phyloP scores from a whole-genome alignment of 768 basidiomycete genomes.

The Boletus vinaceobasis region DNA sequence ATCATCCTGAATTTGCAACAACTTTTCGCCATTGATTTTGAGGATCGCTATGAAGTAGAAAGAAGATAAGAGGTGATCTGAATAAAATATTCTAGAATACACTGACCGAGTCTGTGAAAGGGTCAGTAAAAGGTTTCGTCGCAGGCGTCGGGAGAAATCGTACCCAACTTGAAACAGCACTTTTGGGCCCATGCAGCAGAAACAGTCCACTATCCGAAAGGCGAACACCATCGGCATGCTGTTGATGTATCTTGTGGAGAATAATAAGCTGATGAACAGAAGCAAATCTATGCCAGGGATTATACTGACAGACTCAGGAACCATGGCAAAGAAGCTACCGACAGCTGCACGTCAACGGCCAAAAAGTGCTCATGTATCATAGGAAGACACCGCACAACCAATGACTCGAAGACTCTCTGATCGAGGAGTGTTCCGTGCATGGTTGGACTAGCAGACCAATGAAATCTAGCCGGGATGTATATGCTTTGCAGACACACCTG shows the following conservation, averaged over 20 bases:
- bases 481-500: slow-evolving; percentile 48
- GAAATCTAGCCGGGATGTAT: background rate
- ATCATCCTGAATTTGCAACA: slow-evolving; percentile 93
- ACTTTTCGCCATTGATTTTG: slow-evolving; percentile 93
- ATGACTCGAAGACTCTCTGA: slow-evolving; percentile 94
- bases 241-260: slow-evolving; percentile 67
- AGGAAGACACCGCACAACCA: slow-evolving; percentile 85
- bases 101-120: slow-evolving; percentile 53
- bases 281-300: slow-evolving; percentile 13
- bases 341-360: slow-evolving; percentile 90
- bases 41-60: slow-evolving; percentile 67
- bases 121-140: slow-evolving; percentile 7
- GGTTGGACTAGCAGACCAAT: slow-evolving; percentile 61
- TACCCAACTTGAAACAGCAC: slow-evolving; percentile 98
- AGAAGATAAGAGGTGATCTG: slow-evolving; percentile 10
- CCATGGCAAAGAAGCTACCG: slow-evolving; percentile 96
- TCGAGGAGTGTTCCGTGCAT: slow-evolving; percentile 99
- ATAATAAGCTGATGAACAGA: background rate
- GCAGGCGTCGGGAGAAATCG: slow-evolving; percentile 8
- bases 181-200: slow-evolving; percentile 98
- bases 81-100: background rate
- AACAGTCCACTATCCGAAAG: slow-evolving; percentile 95
- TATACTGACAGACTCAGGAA: slow-evolving; percentile 87
- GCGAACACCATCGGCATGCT: slow-evolving; percentile 98
- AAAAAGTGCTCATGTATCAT: slow-evolving; percentile 94